Percentiles rank a stretch among this genome's conserved stretches.
Evolutionary conservation across 108 stramenopile genomes (phyloP).

Genomic region (Discostella pseudostelligera): DNA sequence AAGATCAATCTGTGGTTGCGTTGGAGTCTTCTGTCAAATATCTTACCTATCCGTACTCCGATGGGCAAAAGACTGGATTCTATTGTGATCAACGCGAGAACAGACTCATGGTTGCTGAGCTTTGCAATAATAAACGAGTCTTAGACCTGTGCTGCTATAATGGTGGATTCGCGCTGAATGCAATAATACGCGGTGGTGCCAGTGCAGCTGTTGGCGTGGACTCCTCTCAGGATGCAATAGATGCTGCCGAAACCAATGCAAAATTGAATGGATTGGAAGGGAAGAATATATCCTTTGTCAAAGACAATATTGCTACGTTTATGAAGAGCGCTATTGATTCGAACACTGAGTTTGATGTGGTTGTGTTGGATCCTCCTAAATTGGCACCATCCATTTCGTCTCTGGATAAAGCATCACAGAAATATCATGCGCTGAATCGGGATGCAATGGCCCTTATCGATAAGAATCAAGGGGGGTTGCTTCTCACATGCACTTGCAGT

Average conservation of each 20-base stretch:
- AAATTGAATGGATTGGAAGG: constrained; percentile 66
- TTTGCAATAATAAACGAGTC: constrained; percentile 64
- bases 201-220: constrained; percentile 72
- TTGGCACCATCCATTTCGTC: constrained; percentile 77
- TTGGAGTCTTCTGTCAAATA: constrained; percentile 83
- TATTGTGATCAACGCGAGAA: constrained; percentile 98
- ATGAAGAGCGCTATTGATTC: constrained; percentile 63
- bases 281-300: constrained; percentile 53
- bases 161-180: constrained; percentile 89
- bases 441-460: constrained; percentile 83
- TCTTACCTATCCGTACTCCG: constrained; percentile 58
- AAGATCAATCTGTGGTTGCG: constrained; percentile 45
- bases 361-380: constrained; percentile 94
- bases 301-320: constrained; percentile 74
- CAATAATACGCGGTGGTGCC: constrained; percentile 63
- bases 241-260: constrained; percentile 69
- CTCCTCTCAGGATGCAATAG: constrained; percentile 83
- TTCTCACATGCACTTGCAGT: constrained; percentile 93
- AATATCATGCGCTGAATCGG: constrained; percentile 89
- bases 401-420: constrained; percentile 71
- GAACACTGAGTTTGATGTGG: constrained; percentile 68
- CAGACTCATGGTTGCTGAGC: constrained; percentile 58
- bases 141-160: constrained; percentile 89
- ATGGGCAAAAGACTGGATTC: constrained; percentile 96
- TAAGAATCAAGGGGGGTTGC: constrained; percentile 70